Conservation (phyloP, 805 yeast species). For the Wickerhamiella parazyma region DNA sequence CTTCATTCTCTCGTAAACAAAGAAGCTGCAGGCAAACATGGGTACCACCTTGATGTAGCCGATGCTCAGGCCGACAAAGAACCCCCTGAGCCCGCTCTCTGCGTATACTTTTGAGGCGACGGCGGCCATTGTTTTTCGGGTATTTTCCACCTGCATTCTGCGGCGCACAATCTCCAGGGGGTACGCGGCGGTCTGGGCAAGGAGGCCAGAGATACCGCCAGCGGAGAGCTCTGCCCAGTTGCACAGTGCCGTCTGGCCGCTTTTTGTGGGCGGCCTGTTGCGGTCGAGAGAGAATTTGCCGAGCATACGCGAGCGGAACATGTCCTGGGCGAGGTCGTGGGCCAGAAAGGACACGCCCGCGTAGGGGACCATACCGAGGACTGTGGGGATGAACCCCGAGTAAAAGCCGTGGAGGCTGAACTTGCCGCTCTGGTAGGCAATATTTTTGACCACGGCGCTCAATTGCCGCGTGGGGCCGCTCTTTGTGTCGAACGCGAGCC, state of each 20-base stretch:
- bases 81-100: slow-evolving; percentile 75
- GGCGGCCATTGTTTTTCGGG: slow-evolving; percentile 11
- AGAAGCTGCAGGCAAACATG: slow-evolving; percentile 94
- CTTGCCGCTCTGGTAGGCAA: slow-evolving; percentile 19
- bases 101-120: slow-evolving; percentile 42
- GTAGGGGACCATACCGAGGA: slow-evolving; percentile 91
- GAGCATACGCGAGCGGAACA: slow-evolving; percentile 50
- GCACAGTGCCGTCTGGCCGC: slow-evolving; percentile 47
- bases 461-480: slow-evolving; percentile 19
- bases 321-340: slow-evolving; percentile 81
- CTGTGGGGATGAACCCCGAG: slow-evolving; percentile 88
- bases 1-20: slow-evolving; percentile 83
- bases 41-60: slow-evolving; percentile 94
- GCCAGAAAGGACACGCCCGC: slow-evolving; percentile 96
- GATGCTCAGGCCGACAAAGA: slow-evolving; percentile 85
- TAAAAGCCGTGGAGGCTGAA: slow-evolving; percentile 53
- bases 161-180: slow-evolving; percentile 93
- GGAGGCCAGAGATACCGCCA: slow-evolving; percentile 93
- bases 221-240: slow-evolving; percentile 90
- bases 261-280: slow-evolving; percentile 26
- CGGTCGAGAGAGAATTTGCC: slow-evolving; percentile 32
- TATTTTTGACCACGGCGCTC: slow-evolving; percentile 20
- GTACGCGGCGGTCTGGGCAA: slow-evolving; percentile 90
- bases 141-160: slow-evolving; percentile 80
- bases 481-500: slow-evolving; percentile 78